Percentiles rank a stretch among this genome's conserved stretches.
phyloP scores from a whole-genome alignment of 805 yeast genomes.

The Starmerella vaccinii region DNA sequence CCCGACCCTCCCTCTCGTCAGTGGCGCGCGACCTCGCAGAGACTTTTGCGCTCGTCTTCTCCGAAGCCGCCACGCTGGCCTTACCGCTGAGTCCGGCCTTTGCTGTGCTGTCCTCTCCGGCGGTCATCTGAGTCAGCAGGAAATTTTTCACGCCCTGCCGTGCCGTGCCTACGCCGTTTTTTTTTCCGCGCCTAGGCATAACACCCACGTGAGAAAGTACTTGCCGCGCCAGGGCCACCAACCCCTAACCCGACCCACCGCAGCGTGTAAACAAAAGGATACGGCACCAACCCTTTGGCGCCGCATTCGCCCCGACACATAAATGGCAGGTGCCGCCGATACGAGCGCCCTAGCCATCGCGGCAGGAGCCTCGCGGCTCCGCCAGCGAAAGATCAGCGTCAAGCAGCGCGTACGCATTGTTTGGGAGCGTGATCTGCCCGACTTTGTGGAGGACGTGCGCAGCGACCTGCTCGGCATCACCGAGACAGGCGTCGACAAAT shows the following conservation, averaged over 20 bases:
- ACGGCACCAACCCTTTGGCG: not conserved
- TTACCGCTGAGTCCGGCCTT: not conserved
- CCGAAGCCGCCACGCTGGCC: conserved; percentile 6
- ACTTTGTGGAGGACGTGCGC: conserved; percentile 65
- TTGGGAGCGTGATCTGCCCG: conserved; percentile 70
- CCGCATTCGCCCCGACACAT: not conserved
- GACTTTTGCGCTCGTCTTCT: not conserved
- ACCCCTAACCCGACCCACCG: conserved; percentile 3
- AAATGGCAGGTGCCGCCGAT: not conserved
- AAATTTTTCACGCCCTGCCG: too few species aligned
- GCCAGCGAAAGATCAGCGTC: conserved; percentile 90
- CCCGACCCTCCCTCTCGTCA: conserved; percentile 1
- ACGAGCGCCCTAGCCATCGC: not conserved
- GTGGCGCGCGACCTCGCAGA: conserved; percentile 1
- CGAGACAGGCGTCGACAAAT: conserved; percentile 96
- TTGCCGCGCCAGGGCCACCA: too few species aligned
- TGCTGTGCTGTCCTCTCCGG: not conserved
- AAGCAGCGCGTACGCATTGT: conserved; percentile 74
- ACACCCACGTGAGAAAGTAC: not conserved
- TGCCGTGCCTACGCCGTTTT: too few species aligned
- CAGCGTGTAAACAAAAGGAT: not conserved
- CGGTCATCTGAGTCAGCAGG: conserved; percentile 1
- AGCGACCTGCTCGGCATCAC: conserved; percentile 71
- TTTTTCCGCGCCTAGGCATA: too few species aligned
- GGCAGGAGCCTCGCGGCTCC: conserved; percentile 50